Base-by-base conservation (phyloP, 169 alveolate species). In the Eimeria praecox region DNA sequence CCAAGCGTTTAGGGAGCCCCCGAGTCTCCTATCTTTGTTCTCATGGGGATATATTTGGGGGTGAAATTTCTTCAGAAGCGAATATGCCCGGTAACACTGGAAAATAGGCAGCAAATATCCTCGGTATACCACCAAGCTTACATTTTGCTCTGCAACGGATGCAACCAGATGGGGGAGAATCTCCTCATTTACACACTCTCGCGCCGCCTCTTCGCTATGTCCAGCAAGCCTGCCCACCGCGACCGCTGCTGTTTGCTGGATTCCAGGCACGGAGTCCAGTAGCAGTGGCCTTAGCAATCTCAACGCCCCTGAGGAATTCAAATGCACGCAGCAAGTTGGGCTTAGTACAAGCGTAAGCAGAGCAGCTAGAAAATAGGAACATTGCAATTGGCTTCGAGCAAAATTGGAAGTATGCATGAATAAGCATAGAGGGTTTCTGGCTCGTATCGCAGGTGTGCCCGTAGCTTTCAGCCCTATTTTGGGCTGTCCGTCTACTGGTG, bases 171-270 rank as follows among this genome's bases (percentile, higher is more conserved):
- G 99, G 40, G 99, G 99, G 14, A 99, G 97, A 85, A 99, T 98
- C 85, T 98, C 99, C 83, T 98, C 98, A 27, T 99, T 97, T 10
- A 99, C 99, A 10, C 98, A 99, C 86, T 98, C 98, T 96, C 98
- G 99, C 0, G 99, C 99, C 38, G 98, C 97, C 96, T 98, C 99
- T 75, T 98, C 99, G 59, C 98, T 96, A 97, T 98, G 98, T 93
- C 98, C 98, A 18, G 99, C 99, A 71, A 99, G 95, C 64, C 99
- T 96, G 20, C 99, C 99, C 38, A 99, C 95, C 9, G 99, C 99
- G 80, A 99, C 96, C 27, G 99, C 99, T 6, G 99, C 99, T 35
- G 99, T 97, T 96, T 99, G 99, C 96, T 99, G 98, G 92, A 98
- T 98, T 16, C 98, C 97, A 42, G 99, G 99, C 9, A 98, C 99